Conservation (phyloP, 2,329 filamentous ascomycete species). For the Cercospora brassicicola region DNA sequence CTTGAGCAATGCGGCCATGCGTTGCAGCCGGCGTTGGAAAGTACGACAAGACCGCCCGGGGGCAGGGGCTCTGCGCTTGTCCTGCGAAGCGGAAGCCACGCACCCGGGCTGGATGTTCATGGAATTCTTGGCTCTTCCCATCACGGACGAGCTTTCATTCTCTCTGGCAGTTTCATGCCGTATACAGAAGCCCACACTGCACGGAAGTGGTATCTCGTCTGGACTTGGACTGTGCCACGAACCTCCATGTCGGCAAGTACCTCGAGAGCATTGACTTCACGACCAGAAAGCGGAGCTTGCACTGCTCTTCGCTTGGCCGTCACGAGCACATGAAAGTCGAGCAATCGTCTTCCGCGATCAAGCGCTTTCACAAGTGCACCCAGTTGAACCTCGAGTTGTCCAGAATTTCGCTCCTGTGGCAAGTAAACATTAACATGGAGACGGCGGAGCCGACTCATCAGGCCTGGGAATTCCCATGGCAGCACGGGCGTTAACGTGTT, state of each 20-base stretch:
- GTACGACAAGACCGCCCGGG: not conserved
- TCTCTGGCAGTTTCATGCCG: slow-evolving; percentile 18
- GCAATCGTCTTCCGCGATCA: slow-evolving; percentile 22
- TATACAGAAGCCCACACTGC: slow-evolving; percentile 18
- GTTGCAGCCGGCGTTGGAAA: not conserved
- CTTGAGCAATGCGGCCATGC: not conserved
- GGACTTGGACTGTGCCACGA: slow-evolving; percentile 23
- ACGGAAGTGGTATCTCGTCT: slow-evolving; percentile 21
- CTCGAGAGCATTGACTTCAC: slow-evolving; percentile 18
- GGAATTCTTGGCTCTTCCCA: not conserved
- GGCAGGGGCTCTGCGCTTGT: not conserved
- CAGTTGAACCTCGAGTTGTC: slow-evolving; percentile 12
- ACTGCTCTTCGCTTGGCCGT: slow-evolving; percentile 22
- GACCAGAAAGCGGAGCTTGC: slow-evolving; percentile 12
- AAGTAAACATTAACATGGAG: slow-evolving; percentile 28
- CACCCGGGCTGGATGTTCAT: not conserved
- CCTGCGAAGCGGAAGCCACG: not conserved
- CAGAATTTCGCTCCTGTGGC: slow-evolving; percentile 14
- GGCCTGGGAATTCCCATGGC: slow-evolving; percentile 28
- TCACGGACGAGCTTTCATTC: slow-evolving; percentile 18
- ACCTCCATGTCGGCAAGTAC: slow-evolving; percentile 27
- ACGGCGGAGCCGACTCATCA: slow-evolving; percentile 22
- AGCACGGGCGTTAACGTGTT: slow-evolving; percentile 19
- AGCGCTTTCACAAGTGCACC: slow-evolving; percentile 20
- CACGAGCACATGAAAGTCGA: slow-evolving; percentile 23